Evolutionary conservation across 441 rosid genomes (phyloP), one percentile per base, ranked within the genome.

Genomic region (Viola pubescens): DNA sequence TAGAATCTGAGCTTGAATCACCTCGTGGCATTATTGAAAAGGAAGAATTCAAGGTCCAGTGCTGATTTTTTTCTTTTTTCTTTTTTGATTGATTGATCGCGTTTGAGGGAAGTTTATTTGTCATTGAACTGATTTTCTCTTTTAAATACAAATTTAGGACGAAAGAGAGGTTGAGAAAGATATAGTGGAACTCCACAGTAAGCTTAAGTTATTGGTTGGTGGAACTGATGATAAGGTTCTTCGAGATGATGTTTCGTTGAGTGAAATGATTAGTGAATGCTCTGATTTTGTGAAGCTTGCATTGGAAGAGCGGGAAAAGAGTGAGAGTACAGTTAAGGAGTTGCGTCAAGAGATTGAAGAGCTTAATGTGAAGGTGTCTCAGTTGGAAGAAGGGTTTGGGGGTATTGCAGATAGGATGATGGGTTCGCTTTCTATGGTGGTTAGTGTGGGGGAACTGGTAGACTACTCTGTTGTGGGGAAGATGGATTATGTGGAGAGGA

Each of bases 321-420:
- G 55, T 54, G 89, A 84, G 65, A 79, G 56, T 60, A 66, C 61
- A 0, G 64, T 80, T 47, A 75, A 53, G 55, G 83, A 76, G 69
- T 82, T 86, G 26, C 78, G 60, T 64, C 74, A 37, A 40, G 85
- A 86, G 71, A 83, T 87, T 67, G 81, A 80, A 60, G 79, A 78
- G 62, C 87, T 87, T 59, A 78, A 80, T 65, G 52, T 69, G 44
- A 86, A 77, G 71, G 60, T 26, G 34, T 26, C 80, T 60, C 68
- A 69, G 62, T 69, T 50, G 48, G 68, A 61, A 11, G 82, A 76
- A 74, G 60, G 71, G 40, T 48, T 78, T 59, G 90, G 80, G 65
- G 64, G 54, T 63, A 82, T 76, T 58, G 64, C 85, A 0, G 83
- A 84, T 55, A 84, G 90, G 84, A 79, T 87, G 72, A 11, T 79